Evolutionary conservation across 2,329 filamentous ascomycete species (phyloP), one percentile per base, ranked within the genome.

Genomic region (Tricladium varicosporioides): DNA sequence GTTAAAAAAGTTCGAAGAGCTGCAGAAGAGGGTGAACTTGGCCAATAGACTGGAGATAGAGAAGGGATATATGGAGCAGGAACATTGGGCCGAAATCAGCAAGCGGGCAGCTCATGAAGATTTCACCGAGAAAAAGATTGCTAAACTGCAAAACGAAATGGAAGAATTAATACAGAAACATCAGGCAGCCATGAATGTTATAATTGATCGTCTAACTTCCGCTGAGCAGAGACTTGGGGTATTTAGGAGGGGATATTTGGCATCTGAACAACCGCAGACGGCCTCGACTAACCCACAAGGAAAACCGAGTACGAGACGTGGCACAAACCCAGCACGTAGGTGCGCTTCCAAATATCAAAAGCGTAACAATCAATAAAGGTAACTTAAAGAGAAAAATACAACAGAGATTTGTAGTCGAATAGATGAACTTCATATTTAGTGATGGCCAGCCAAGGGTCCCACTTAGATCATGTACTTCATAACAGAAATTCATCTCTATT

Each of bases 41-140:
- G n/a, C n/a, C n/a, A n/a, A n/a, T n/a, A n/a, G n/a, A n/a, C 31
- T 54, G 15, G 18, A 54, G 18, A 50, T 49, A 33, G 33, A 54
- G 49, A 54, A 19, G 45, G 46, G 18, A 9, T 11, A 27, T 36
- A 36, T 44, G 19, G n/a, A 44, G 22, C 1, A 54, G 33, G 45
- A 5, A 22, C 33, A 54, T 31, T 14, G 27, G 31, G 45, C n/a
- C 48, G 45, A 19, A 54, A 49, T 36, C 31, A 36, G 13, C 31
- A 13, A 8, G 32, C 7, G 32, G 32, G 16, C 33, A n/a, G 33
- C 31, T 48, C 33, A 33, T 45, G 31, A 48, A 5, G 13, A 36
- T 54, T n/a, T 45, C 49, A 18, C 33, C 32, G 13, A 49, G 45
- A 10, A 46, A 36, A 54, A 33, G 45, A 43, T 54, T 36, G 31